Evolutionary conservation across 768 basidiomycete species (phyloP).

Genomic region (Pholiota microspora): DNA sequence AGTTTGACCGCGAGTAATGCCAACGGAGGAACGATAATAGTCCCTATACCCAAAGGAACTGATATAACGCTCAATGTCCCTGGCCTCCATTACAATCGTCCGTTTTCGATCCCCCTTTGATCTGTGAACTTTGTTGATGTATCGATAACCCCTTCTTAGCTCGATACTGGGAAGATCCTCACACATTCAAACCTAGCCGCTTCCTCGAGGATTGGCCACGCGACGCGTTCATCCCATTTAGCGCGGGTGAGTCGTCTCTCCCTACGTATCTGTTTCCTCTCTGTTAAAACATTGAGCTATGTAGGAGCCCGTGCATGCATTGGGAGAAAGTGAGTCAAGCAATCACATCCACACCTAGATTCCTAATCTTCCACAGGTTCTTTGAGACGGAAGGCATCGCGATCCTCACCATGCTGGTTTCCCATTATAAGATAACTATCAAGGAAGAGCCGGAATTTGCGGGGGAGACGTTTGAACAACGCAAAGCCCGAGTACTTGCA

Average conservation of each 20-base stretch:
- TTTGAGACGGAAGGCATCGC: conserved; percentile 53
- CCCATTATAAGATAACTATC: conserved; percentile 43
- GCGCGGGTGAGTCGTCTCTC: conserved; percentile 28
- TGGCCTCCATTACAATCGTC: conserved; percentile 53
- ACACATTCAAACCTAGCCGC: conserved; percentile 41
- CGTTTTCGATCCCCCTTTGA: too few species aligned
- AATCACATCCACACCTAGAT: not conserved
- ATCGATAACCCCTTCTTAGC: conserved; percentile 28
- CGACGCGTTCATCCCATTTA: conserved; percentile 56
- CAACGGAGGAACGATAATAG: conserved; percentile 34
- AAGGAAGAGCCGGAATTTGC: conserved; percentile 50
- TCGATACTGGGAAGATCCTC: conserved; percentile 54
- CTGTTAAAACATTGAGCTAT: not conserved
- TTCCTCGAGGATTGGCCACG: conserved; percentile 53
- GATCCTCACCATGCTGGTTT: conserved; percentile 47
- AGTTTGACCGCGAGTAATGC: conserved; percentile 31
- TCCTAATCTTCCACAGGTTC: conserved; percentile 31
- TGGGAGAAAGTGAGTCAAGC: conserved; percentile 19
- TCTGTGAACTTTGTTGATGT: not conserved
- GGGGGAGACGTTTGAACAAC: conserved; percentile 43
- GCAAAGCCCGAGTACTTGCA: conserved; percentile 39
- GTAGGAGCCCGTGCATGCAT: conserved; percentile 23
- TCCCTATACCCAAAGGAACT: conserved; percentile 44
- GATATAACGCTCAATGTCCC: conserved; percentile 32
- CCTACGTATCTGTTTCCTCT: not conserved